Evolutionary conservation across 1,284 basidiomycete genomes (phyloP).

Genomic region (Pascua guehoae): DNA sequence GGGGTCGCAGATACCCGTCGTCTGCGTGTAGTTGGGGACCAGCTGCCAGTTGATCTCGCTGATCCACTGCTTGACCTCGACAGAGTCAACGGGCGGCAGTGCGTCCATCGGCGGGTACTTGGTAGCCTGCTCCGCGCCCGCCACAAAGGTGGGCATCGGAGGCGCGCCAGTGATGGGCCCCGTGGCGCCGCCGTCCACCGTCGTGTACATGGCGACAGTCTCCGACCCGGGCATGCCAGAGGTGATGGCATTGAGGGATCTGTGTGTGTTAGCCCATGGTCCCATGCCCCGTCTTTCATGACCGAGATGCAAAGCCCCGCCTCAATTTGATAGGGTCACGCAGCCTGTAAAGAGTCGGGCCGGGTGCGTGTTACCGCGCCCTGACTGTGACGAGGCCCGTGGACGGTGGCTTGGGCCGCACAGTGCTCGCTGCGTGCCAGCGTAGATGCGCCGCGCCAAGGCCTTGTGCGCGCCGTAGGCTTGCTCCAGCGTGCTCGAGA

Average conservation of each 20-base stretch:
- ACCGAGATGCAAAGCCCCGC: too few relatives aligned
- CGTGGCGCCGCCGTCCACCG: conserved; percentile 37
- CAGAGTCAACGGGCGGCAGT: conserved; percentile 63
- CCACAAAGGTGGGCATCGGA: conserved; percentile 39
- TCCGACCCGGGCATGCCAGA: conserved; percentile 62
- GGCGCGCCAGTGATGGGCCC: conserved; percentile 49
- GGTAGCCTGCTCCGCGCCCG: conserved; percentile 9
- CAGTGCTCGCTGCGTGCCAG: too few relatives aligned
- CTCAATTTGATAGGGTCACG: too few relatives aligned
- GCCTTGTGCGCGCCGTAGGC: too few relatives aligned
- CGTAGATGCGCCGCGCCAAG: too few relatives aligned
- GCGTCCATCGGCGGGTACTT: conserved; percentile 68
- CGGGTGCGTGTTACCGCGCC: too few relatives aligned
- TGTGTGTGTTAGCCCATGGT: conserved; percentile 2
- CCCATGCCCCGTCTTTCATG: too few relatives aligned
- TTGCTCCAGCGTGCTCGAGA: too few relatives aligned
- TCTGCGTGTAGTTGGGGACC: conserved; percentile 36
- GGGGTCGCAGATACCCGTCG: conserved; percentile 54
- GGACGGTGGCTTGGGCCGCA: too few relatives aligned
- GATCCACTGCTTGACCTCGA: conserved; percentile 70
- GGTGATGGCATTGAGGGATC: conserved; percentile 58
- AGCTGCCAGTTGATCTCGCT: conserved; percentile 49
- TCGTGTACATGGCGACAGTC: conserved; percentile 53
- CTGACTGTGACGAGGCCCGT: too few relatives aligned
- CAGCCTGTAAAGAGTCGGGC: too few relatives aligned